Evolutionary conservation across 1,284 basidiomycete species (phyloP), one percentile per base, ranked within the genome.

Genomic region (Exsudoporus floridanus): DNA sequence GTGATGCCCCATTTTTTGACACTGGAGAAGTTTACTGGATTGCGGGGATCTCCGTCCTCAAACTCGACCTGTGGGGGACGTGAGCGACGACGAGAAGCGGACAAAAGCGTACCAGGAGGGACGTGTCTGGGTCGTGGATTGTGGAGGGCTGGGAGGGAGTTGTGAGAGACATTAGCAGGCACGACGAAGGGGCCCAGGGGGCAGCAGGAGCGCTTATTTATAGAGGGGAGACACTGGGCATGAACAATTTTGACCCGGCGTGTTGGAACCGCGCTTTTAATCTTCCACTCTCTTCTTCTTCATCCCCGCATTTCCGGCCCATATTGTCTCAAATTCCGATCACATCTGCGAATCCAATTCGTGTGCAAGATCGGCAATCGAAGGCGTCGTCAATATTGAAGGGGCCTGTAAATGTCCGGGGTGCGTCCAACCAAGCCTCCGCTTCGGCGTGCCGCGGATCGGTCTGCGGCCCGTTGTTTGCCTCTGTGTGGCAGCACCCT

Each of bases 1-100:
- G 65, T 67, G 35, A 67, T 76, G 10, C 58, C 55, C 71, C 79
- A 77, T 65, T 83, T 84, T 30, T 74, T 73, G 2, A 58, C 53
- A 0, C 53, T 27, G 3, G 75, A 66, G 57, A 80, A 84, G 57
- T 79, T 77, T 56, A 74, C 68, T 1, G 83, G 83, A 54, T 84
- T 74, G 21, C 77, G 71, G 1, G 69, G 59, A 46, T 83, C 81
- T 10, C 58, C 65, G n/a, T 73, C 64, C 12, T 77, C 71, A 51
- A 83, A 86, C 47, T 84, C 80, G 45, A 86, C 79, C 82, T 78
- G 52, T 10, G 19, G 28, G 14, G 6, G 34, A 19, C 7, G 43
- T 60, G 34, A 62, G 54, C 37, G 25, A 12, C 19, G 54, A 46
- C 33, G 50, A 33, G 13, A 30, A 36, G 27, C 4, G 21, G 25